phyloP scores from a whole-genome alignment of 2,329 filamentous ascomycete genomes.

The Microsporum audouinii region DNA sequence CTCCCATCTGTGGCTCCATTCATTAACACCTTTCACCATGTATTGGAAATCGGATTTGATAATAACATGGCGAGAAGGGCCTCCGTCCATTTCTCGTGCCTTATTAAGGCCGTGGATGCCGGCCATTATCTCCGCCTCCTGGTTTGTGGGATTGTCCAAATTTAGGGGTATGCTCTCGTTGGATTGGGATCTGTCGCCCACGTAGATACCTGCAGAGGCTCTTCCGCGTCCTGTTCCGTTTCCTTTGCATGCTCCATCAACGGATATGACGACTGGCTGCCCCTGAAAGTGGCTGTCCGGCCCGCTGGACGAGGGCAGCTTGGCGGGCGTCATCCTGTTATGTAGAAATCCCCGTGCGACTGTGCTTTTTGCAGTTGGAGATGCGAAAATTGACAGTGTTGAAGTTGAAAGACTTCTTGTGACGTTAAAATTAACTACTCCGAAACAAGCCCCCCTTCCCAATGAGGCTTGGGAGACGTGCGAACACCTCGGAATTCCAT shows the following conservation, averaged over 20 bases:
- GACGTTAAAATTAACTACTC: not conserved
- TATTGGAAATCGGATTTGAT: not conserved
- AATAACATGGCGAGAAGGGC: not conserved
- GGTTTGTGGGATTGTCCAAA: not conserved
- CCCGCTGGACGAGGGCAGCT: not conserved
- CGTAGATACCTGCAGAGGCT: not conserved
- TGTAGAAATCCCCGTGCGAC: too few relatives aligned
- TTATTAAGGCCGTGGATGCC: not conserved
- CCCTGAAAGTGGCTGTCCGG: not conserved
- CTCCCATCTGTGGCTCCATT: not conserved
- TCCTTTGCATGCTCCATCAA: not conserved
- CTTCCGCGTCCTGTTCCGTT: not conserved
- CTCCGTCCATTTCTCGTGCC: not conserved
- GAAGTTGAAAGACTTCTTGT: not conserved
- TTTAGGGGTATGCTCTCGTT: not conserved
- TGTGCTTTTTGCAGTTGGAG: not conserved
- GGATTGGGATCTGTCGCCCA: not conserved
- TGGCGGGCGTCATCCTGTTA: not conserved
- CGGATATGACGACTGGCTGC: not conserved
- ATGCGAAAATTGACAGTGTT: not conserved
- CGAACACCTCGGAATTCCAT: not conserved
- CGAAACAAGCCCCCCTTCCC: not conserved
- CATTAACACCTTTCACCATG: not conserved
- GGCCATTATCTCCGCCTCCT: not conserved
- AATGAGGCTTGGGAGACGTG: not conserved